A percentile compares a stretch with the other conserved stretches of the same genome.
Evolutionary conservation across 371 early-diverging fungal species (phyloP).

Genomic region (Coemansia sp.): DNA sequence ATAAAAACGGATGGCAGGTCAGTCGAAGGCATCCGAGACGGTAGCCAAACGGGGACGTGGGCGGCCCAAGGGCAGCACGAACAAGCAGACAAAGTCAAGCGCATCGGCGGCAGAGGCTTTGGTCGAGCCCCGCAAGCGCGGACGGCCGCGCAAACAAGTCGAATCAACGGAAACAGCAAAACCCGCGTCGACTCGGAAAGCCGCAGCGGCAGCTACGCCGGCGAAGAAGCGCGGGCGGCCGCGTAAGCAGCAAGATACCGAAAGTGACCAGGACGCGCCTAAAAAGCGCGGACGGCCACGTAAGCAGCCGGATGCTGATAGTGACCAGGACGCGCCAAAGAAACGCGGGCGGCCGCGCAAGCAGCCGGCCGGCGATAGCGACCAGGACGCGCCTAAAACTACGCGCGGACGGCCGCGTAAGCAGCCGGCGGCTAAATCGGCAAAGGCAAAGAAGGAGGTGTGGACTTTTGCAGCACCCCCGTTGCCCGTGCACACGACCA

Average conservation of each 20-base stretch:
- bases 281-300: background rate
- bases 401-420: background rate
- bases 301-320: background rate
- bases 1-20: too few species aligned
- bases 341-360: conserved; percentile 7
- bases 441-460: background rate
- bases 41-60: conserved; percentile 3
- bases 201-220: background rate
- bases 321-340: background rate
- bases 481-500: too few species aligned
- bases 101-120: background rate
- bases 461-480: background rate
- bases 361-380: background rate
- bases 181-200: background rate
- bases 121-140: background rate
- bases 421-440: background rate
- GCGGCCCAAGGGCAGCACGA: conserved; percentile 9
- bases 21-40: too few species aligned
- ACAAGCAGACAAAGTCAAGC: background rate
- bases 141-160: background rate
- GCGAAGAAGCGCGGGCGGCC: background rate
- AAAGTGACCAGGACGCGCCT: background rate
- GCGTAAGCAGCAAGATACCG: background rate
- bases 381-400: background rate
- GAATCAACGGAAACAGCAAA: background rate